Base-by-base conservation (phyloP, 192 early-diverging fungal species). In the Obelidium mucronatum region DNA sequence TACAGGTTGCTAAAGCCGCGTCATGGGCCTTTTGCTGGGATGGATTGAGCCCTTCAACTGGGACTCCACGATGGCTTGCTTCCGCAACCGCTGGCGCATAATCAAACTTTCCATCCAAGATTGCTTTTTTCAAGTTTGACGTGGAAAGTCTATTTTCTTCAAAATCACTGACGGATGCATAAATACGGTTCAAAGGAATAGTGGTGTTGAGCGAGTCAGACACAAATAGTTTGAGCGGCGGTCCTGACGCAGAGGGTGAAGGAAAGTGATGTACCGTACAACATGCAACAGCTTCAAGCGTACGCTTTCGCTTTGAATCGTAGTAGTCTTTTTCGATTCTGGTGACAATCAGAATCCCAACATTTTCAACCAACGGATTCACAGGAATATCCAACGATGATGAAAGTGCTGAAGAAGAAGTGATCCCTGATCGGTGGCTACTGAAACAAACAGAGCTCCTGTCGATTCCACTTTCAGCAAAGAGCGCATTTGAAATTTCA, bases 1-100 rank as follows among this genome's bases (percentile, higher is more conserved):
- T 44, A 22, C 58, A 51, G 11, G 70, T 72, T 15, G 70, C 70
- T 8, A 72, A 28, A 11, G 70, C 70, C 11, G 70, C 70, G 24
- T 72, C 70, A 36, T 72, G 70, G 15, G 70, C 70, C 33, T 40
- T 55, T 59, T 72, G 70, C 39, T 72, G 70, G 37, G 54, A 59
- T n/a, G 11, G 55, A 37, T 72, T 72, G 8, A 72, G 35, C 1
- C 56, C 39, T 11, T 33, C 70, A 24, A 72, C 55, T 11, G 35
- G 51, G 26, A 39, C 36, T 17, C 70, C 70, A 28, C 8, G 15
- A 13, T 26, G 33, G 22, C 17, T 22, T 15, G 55, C 55, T 2
- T 72, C 70, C 19, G 52, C 52, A 35, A 72, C 35, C 59, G 24
- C n/a, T 22, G 17, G 33, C 2, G 30, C 70, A 22, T 72, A 72